These are phyloP conservation scores for Penicillium sp. DNA, from an alignment of 2,329 filamentous ascomycete genomes.

Conservation along the genomic window DNA sequence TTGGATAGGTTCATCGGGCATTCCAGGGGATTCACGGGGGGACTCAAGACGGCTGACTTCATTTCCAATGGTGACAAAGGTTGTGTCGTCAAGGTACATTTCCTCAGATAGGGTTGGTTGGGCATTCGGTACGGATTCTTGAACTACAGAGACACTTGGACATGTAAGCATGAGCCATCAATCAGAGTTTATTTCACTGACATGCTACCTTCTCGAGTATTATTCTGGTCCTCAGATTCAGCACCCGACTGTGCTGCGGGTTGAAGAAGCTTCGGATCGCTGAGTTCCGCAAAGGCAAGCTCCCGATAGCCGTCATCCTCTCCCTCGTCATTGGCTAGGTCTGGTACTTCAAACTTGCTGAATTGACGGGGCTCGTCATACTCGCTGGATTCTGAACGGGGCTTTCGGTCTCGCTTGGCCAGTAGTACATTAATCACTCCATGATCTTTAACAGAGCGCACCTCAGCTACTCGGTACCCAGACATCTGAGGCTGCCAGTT, in stretches of 20 bases:
- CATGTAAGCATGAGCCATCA: conserved; percentile 29
- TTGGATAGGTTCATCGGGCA: conserved; percentile 13
- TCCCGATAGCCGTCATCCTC: conserved; percentile 62
- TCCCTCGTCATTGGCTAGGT: conserved; percentile 57
- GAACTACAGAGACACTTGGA: conserved; percentile 31
- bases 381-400: conserved; percentile 56
- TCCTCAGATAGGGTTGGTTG: conserved; percentile 2
- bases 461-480: conserved; percentile 63
- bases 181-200: conserved; percentile 40
- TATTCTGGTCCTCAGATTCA: conserved; percentile 20
- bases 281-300: conserved; percentile 62
- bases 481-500: conserved; percentile 50
- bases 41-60: conserved; percentile 12
- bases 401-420: conserved; percentile 66
- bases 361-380: conserved; percentile 71
- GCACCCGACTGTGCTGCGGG: conserved; percentile 33
- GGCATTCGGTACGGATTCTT: conserved; percentile 26
- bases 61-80: conserved; percentile 22
- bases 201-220: conserved; percentile 37
- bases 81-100: conserved; percentile 21
- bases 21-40: conserved; percentile 9
- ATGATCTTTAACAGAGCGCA: conserved; percentile 58
- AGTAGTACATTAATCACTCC: conserved; percentile 61
- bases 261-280: conserved; percentile 66
- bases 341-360: conserved; percentile 73